Percentiles rank a stretch among this genome's conserved stretches.
Evolutionary conservation across 192 early-diverging fungal genomes (phyloP).

Genomic region (Backusella sp.): DNA sequence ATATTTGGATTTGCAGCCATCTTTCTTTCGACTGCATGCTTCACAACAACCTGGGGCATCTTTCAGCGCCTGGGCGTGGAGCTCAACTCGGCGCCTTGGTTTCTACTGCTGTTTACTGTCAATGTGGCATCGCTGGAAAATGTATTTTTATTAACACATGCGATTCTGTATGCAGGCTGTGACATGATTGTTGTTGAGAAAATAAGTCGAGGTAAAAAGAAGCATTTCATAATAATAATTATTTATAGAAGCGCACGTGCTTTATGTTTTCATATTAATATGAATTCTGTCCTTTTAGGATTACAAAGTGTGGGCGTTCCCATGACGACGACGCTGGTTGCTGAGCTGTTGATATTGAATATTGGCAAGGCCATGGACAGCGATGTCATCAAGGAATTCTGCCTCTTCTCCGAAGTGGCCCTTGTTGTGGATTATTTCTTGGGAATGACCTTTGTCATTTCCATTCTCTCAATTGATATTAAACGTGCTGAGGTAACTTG

Average conservation of each 20-base stretch:
- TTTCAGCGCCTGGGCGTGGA: conserved; percentile 59
- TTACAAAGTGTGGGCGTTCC: conserved; percentile 65
- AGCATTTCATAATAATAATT: too few species aligned
- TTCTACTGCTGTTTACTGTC: conserved; percentile 61
- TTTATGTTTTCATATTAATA: background rate
- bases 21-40: conserved; percentile 58
- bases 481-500: conserved; percentile 65
- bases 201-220: conserved; percentile 53
- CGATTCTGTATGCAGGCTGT: conserved; percentile 64
- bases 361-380: conserved; percentile 58
- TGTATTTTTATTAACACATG: conserved; percentile 69
- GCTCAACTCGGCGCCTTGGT: conserved; percentile 65
- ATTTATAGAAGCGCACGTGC: background rate
- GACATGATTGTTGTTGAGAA: conserved; percentile 74
- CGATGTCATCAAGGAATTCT: conserved; percentile 72
- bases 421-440: conserved; percentile 77
- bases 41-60: conserved; percentile 65
- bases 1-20: conserved; percentile 68
- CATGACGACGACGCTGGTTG: conserved; percentile 56
- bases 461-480: conserved; percentile 81
- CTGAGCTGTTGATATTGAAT: conserved; percentile 56
- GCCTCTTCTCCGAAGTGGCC: conserved; percentile 62
- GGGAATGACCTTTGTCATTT: conserved; percentile 78
- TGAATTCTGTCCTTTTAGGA: conserved; percentile 28
- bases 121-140: conserved; percentile 79